Conservation (phyloP, 2,329 filamentous ascomycete species). For the Whalleya microplaca region DNA sequence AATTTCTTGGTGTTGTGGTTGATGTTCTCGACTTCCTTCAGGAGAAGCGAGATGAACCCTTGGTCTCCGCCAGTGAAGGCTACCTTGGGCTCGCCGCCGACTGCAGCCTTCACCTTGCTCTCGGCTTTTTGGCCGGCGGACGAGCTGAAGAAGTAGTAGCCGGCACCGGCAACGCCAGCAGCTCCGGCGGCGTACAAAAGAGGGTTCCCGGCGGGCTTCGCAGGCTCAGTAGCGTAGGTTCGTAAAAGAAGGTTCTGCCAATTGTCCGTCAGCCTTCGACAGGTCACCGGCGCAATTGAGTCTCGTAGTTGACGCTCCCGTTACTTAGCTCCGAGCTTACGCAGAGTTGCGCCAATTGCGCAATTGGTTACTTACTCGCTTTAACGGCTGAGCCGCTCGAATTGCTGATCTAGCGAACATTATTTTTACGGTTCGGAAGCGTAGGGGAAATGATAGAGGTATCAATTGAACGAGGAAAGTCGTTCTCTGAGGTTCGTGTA, state of each 20-base stretch:
- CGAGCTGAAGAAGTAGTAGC: slow-evolving; percentile 59
- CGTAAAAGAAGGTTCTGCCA: slow-evolving; percentile 34
- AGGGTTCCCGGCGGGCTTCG: slow-evolving; percentile 61
- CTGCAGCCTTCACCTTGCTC: slow-evolving; percentile 52
- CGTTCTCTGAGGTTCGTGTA: neutral
- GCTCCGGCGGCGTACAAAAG: slow-evolving; percentile 65
- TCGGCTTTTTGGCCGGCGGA: slow-evolving; percentile 60
- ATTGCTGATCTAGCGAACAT: slow-evolving; percentile 64
- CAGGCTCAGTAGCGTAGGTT: slow-evolving; percentile 69
- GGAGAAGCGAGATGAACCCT: slow-evolving; percentile 81
- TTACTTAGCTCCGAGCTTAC: slow-evolving; percentile 5
- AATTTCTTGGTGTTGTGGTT: slow-evolving; percentile 96
- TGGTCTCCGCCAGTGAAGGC: slow-evolving; percentile 83
- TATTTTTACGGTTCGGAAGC: slow-evolving; percentile 28
- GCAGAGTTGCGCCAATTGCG: neutral
- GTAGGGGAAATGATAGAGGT: neutral
- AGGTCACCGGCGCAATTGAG: no score
- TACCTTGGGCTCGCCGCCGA: slow-evolving; percentile 47
- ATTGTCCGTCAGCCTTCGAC: slow-evolving; percentile 4
- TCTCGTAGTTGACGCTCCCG: neutral
- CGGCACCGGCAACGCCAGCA: slow-evolving; percentile 60
- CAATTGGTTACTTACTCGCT: slow-evolving; percentile 50
- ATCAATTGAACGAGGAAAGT: slow-evolving; percentile 14
- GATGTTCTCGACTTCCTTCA: slow-evolving; percentile 76
- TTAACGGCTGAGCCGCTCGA: slow-evolving; percentile 58